Evolutionary conservation across 495 filamentous ascomycete genomes (phyloP).

Genomic region (Penicillium egyptiacum): DNA sequence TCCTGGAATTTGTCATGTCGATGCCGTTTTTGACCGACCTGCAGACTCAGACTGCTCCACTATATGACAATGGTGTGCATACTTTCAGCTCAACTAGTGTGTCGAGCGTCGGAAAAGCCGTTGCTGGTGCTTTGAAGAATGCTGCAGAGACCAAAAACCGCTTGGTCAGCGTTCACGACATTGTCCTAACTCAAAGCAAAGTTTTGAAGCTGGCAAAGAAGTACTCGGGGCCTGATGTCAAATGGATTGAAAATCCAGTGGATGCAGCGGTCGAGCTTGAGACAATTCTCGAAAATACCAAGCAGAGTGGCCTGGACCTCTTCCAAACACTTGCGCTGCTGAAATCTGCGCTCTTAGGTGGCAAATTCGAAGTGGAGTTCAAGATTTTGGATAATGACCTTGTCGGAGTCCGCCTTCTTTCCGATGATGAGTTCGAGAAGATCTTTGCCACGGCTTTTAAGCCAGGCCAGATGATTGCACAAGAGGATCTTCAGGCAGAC

Average conservation of each 20-base stretch:
- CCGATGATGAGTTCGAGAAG: background rate
- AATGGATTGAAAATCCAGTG: slow-evolving; percentile 1
- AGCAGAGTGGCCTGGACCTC: background rate
- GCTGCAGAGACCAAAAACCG: background rate
- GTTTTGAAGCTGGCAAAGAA: background rate
- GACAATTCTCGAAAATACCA: background rate
- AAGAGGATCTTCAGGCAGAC: background rate
- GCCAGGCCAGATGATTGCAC: background rate
- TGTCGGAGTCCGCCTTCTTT: background rate
- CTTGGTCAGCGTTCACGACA: background rate
- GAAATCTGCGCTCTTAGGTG: slow-evolving; percentile 1
- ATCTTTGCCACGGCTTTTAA: background rate
- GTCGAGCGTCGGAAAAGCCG: background rate
- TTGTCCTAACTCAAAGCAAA: background rate
- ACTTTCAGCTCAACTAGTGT: background rate
- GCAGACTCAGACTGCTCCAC: background rate
- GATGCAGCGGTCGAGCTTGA: background rate
- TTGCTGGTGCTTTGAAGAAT: background rate
- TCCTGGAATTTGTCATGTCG: slow-evolving; percentile 7
- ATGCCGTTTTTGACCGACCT: slow-evolving; percentile 2
- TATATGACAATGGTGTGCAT: background rate
- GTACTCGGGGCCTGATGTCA: background rate
- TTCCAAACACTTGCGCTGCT: slow-evolving; percentile 1
- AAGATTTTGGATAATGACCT: background rate
- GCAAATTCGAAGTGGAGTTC: background rate